These are phyloP conservation scores for Botryotinia globosa DNA, from an alignment of 2,329 filamentous ascomycete genomes.

Conservation along the genomic window DNA sequence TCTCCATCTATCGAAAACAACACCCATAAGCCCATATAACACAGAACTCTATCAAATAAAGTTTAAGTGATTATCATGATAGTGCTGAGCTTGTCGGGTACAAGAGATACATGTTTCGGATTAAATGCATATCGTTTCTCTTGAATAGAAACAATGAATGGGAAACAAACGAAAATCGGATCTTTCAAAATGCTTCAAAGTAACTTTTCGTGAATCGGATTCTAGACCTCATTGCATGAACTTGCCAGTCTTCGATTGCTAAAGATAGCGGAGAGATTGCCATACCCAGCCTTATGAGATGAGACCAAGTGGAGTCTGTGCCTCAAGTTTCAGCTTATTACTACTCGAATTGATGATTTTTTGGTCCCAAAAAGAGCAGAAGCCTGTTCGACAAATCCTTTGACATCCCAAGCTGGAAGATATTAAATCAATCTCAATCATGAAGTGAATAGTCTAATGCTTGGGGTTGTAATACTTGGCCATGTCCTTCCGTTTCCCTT, in stretches of 20 bases:
- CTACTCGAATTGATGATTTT: not conserved
- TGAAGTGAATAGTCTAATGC: not conserved
- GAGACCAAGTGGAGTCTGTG: not conserved
- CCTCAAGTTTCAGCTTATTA: not conserved
- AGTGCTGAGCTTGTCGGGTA: not conserved
- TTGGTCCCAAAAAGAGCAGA: not conserved
- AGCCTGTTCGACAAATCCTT: not conserved
- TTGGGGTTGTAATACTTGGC: not conserved
- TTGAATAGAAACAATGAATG: not conserved
- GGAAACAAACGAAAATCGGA: not conserved
- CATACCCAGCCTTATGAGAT: not conserved
- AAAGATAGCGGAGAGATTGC: not conserved
- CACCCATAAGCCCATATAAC: rapidly evolving
- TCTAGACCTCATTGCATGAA: not conserved
- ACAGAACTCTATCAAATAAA: not conserved
- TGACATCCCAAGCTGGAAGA: not conserved
- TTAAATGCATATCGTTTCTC: not conserved
- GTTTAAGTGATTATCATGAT: not conserved
- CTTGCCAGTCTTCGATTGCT: not conserved
- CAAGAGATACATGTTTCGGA: not conserved
- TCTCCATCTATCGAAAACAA: not conserved
- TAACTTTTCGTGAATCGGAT: not conserved
- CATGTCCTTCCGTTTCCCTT: not conserved
- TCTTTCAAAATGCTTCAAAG: not conserved
- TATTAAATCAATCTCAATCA: not conserved